These are phyloP conservation scores for Eimeria nieschulzi DNA, from an alignment of 169 alveolate genomes.

Conservation along the genomic window DNA sequence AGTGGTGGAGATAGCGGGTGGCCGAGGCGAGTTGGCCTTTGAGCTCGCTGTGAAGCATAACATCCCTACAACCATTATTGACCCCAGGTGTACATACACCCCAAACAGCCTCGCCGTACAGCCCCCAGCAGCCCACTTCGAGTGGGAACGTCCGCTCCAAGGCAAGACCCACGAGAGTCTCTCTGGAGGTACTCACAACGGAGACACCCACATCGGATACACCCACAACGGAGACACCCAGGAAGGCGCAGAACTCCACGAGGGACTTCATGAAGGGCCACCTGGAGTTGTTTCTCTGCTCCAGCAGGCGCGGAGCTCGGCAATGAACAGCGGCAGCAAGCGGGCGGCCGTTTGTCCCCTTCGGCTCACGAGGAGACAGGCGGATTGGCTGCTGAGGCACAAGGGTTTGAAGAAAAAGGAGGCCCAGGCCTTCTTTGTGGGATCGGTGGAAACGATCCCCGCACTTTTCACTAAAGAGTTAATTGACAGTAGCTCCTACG, in stretches of 20 bases:
- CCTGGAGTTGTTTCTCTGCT: background rate
- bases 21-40: conserved; percentile 47
- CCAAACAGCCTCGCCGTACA: conserved; percentile 15
- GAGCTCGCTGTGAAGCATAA: conserved; percentile 22
- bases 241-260: background rate
- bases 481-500: background rate
- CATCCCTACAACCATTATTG: conserved; percentile 42
- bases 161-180: background rate
- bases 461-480: background rate
- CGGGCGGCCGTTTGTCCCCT: conserved; percentile 37
- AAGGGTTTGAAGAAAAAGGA: conserved; percentile 20
- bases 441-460: conserved; percentile 43
- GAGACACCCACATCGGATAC: background rate
- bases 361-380: conserved; percentile 19
- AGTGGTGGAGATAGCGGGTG: conserved; percentile 52
- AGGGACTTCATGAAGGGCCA: background rate
- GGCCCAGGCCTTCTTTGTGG: background rate
- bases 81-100: conserved; percentile 62
- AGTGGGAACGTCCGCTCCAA: conserved; percentile 5
- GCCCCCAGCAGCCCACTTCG: background rate
- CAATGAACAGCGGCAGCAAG: conserved; percentile 38
- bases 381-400: conserved; percentile 33
- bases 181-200: background rate
- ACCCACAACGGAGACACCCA: background rate
- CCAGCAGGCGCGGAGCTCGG: background rate